A percentile compares a stretch with the other conserved stretches of the same genome.
Conservation (phyloP, 2,329 filamentous ascomycete species). For the Colletotrichum euphorbiae region DNA sequence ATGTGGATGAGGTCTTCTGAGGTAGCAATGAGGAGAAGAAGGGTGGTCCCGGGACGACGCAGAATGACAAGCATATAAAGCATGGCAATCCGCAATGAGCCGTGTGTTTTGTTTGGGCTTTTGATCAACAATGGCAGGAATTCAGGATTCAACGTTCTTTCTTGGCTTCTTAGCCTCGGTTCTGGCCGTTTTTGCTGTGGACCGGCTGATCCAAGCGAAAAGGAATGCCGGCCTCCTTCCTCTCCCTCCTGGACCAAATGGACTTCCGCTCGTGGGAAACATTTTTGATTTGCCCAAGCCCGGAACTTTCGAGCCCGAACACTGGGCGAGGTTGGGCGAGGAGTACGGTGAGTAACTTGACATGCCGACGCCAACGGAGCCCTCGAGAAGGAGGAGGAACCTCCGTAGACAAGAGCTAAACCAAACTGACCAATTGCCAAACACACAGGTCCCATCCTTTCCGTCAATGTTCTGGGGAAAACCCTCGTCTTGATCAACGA, state of each 20-base stretch:
- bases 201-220: not conserved
- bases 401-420: too few species aligned
- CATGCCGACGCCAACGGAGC: too few species aligned
- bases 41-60: not conserved
- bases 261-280: constrained; percentile 59
- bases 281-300: constrained; percentile 55
- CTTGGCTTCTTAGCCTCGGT: constrained; percentile 5
- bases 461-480: constrained; percentile 53
- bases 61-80: not conserved
- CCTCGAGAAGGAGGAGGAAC: too few species aligned
- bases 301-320: constrained; percentile 45
- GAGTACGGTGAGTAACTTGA: constrained; percentile 43
- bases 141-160: not conserved
- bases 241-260: constrained; percentile 45
- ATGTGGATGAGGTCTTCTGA: too few species aligned
- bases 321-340: constrained; percentile 51
- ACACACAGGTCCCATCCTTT: constrained; percentile 42
- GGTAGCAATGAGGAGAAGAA: too few species aligned
- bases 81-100: not conserved
- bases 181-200: not conserved
- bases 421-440: too few species aligned
- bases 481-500: constrained; percentile 57
- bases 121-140: not conserved
- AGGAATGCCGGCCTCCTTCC: constrained; percentile 2
- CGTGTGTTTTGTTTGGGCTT: not conserved